phyloP scores from a whole-genome alignment of 2,329 filamentous ascomycete genomes.

The Massarina eburnea region DNA sequence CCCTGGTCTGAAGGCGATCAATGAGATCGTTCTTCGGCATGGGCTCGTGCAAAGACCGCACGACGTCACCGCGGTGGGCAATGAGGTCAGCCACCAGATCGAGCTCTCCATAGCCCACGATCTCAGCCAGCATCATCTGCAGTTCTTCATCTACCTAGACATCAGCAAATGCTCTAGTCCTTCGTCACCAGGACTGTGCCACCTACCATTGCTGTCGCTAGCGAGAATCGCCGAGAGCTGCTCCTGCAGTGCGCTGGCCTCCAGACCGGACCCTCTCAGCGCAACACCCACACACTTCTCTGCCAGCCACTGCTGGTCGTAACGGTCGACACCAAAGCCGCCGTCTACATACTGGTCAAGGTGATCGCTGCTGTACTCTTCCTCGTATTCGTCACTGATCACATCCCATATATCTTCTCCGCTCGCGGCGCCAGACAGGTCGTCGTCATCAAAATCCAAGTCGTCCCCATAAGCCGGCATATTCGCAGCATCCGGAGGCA shows the following conservation, averaged over 20 bases:
- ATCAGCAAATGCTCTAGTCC: conserved; percentile 4
- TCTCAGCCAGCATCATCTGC: conserved; percentile 86
- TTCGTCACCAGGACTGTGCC: not conserved
- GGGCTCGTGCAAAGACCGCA: conserved; percentile 28
- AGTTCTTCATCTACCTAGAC: conserved; percentile 70
- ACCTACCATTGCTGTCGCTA: conserved; percentile 58
- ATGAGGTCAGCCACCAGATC: conserved; percentile 94
- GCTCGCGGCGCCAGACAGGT: conserved; percentile 61
- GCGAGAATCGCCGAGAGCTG: conserved; percentile 76
- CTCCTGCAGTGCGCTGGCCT: conserved; percentile 69
- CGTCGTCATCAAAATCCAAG: conserved; percentile 67
- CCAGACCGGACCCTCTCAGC: conserved; percentile 64
- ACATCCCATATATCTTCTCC: conserved; percentile 92
- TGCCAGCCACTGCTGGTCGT: conserved; percentile 70
- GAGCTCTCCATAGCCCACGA: conserved; percentile 89
- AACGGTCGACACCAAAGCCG: conserved; percentile 35
- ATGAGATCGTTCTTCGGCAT: conserved; percentile 48
- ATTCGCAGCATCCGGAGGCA: conserved; percentile 52
- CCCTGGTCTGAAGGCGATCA: conserved; percentile 67
- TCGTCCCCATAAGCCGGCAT: conserved; percentile 58
- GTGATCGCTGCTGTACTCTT: conserved; percentile 65
- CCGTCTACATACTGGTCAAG: conserved; percentile 55
- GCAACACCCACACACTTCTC: conserved; percentile 69
- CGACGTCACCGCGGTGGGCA: conserved; percentile 69
- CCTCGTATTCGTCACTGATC: conserved; percentile 73